These are phyloP conservation scores for Salisapilia sapeloensis DNA, from an alignment of 352 stramenopile species.

Conservation along the genomic window DNA sequence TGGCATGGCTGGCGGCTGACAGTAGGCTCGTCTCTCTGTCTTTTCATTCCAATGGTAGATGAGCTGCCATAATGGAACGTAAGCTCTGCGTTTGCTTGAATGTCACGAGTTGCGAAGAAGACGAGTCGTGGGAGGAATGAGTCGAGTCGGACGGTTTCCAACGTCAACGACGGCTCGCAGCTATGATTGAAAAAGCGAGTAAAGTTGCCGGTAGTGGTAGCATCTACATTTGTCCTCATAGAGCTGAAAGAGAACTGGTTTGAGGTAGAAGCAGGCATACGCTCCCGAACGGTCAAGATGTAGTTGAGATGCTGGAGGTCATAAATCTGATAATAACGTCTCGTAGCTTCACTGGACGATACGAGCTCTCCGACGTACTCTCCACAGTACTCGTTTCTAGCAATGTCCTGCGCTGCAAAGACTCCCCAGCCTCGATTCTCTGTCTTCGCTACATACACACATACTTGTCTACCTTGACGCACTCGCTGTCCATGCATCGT, in stretches of 20 bases:
- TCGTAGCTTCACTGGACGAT: constrained; percentile 16
- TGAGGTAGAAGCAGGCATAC: constrained; percentile 1
- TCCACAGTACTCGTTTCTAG: constrained; percentile 15
- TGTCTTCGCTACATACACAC: constrained; percentile 11
- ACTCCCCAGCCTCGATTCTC: constrained; percentile 28
- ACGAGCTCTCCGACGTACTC: constrained; percentile 55
- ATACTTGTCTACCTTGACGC: constrained; percentile 8
- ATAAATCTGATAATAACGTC: constrained; percentile 15
- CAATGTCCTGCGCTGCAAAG: constrained; percentile 12
- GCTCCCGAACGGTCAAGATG: constrained; percentile 33
- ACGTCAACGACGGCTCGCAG: constrained; percentile 24
- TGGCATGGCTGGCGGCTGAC: constrained; percentile 5
- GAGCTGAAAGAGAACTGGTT: constrained; percentile 4
- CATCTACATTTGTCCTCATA: constrained; percentile 49
- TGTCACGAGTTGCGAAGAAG: constrained; percentile 17
- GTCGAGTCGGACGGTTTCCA: constrained; percentile 33
- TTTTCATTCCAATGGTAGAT: background rate
- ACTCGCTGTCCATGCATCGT: constrained; percentile 11
- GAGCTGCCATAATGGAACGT: constrained; percentile 38
- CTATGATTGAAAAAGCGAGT: constrained; percentile 67
- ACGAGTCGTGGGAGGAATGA: constrained; percentile 39
- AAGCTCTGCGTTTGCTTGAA: constrained; percentile 22
- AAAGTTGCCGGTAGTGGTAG: constrained; percentile 17
- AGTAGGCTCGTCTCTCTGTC: too few relatives aligned
- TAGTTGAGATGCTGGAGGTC: constrained; percentile 18